Conservation (phyloP, 139 green algal genomes). For the Chlamydomonas schloesseri region DNA sequence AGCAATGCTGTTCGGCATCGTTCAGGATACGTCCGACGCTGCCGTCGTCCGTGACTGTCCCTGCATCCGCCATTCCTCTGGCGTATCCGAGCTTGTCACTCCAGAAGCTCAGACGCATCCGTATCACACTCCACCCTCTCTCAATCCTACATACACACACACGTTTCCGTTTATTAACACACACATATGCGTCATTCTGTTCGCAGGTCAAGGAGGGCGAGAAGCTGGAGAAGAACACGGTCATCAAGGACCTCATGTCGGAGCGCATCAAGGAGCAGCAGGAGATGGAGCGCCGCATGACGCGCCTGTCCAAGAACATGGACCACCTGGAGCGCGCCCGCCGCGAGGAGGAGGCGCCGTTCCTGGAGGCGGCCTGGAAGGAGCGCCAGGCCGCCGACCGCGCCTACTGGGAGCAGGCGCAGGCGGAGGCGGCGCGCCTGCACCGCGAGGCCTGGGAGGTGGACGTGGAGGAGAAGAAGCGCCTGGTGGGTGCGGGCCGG, state of each 20-base stretch:
- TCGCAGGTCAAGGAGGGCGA: slow-evolving; percentile 76
- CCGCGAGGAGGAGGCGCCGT: slow-evolving; percentile 92
- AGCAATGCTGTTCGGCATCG: too few relatives aligned
- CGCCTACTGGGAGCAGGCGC: slow-evolving; percentile 61
- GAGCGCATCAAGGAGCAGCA: slow-evolving; percentile 77
- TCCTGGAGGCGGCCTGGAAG: slow-evolving; percentile 62
- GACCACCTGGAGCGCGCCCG: slow-evolving; percentile 96
- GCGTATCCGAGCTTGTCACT: too few relatives aligned
- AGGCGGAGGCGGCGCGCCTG: slow-evolving; percentile 52
- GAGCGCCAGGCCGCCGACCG: slow-evolving; percentile 75
- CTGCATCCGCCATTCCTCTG: too few relatives aligned
- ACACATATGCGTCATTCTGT: too few relatives aligned
- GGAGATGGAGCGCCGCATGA: slow-evolving; percentile 90
- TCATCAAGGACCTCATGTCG: slow-evolving; percentile 74
- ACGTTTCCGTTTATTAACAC: too few relatives aligned
- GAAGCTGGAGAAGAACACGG: slow-evolving; percentile 82
- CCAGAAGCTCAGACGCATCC: too few relatives aligned
- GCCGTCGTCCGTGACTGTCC: too few relatives aligned
- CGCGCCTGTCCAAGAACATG: slow-evolving; percentile 80
- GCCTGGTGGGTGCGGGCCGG: slow-evolving; percentile 30
- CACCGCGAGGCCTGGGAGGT: slow-evolving; percentile 85
- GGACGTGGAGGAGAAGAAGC: slow-evolving; percentile 88
- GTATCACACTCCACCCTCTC: too few relatives aligned
- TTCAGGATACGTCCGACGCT: too few relatives aligned
- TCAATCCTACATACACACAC: too few relatives aligned